Conservation (phyloP, 257 asterid species). For the Solanum paucissectum region DNA sequence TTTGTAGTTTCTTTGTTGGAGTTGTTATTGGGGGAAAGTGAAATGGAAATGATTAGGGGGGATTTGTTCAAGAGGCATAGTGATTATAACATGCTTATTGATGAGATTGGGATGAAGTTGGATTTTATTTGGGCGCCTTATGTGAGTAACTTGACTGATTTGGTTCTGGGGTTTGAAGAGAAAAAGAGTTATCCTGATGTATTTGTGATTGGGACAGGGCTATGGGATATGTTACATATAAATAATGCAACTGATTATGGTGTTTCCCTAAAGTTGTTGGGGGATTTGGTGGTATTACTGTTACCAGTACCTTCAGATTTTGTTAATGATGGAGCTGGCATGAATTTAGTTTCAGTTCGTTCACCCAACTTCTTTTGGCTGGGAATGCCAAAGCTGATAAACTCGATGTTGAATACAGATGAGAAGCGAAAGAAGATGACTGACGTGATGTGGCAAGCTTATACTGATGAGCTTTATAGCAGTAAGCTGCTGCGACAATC, state of each 20-base stretch:
- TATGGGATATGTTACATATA: constrained; percentile 90
- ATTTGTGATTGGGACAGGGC: constrained; percentile 78
- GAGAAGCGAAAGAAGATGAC: constrained; percentile 76
- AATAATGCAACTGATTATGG: constrained; percentile 56
- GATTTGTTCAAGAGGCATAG: constrained; percentile 95
- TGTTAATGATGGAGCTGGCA: constrained; percentile 20
- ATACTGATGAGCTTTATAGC: constrained; percentile 35
- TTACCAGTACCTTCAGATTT: constrained; percentile 49
- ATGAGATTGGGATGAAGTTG: constrained; percentile 70
- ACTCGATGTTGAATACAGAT: constrained; percentile 57
- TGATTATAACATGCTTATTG: constrained; percentile 54
- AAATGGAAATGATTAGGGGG: constrained; percentile 33
- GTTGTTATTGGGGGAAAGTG: constrained; percentile 53
- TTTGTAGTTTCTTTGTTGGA: constrained; percentile 71
- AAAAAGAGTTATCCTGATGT: constrained; percentile 56
- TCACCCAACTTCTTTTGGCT: constrained; percentile 82
- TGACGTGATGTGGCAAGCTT: constrained; percentile 27
- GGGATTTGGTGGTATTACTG: constrained; percentile 45
- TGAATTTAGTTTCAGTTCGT: constrained; percentile 17
- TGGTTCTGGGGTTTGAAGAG: constrained; percentile 28
- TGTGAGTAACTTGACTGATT: constrained; percentile 53
- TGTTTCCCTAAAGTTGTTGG: constrained; percentile 28
- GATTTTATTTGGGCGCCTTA: constrained; percentile 93
- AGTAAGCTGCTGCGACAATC: constrained; percentile 44
- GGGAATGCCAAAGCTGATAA: constrained; percentile 75